Evolutionary conservation across 257 asterid species (phyloP).

Genomic region (Vinca minor): DNA sequence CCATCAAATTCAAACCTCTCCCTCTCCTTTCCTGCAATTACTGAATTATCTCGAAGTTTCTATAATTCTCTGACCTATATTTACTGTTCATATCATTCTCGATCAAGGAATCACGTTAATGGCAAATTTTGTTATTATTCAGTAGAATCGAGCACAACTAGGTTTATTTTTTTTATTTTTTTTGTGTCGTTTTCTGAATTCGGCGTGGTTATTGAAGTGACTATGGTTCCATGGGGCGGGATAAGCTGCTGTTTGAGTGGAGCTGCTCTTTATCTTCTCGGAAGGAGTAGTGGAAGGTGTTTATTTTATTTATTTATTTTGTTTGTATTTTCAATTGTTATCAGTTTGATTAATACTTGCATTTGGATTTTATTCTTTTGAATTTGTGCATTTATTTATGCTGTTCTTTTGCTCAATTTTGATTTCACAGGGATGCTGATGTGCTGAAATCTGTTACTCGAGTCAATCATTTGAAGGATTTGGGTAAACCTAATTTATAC

Average conservation of each 20-base stretch:
- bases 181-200: not conserved
- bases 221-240: constrained; percentile 88
- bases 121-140: not conserved
- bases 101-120: not conserved
- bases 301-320: too few species aligned
- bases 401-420: not conserved
- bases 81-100: too few species aligned
- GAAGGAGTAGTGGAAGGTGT: constrained; percentile 93
- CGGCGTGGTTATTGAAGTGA: constrained; percentile 1
- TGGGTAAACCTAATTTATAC: constrained; percentile 44
- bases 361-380: constrained; percentile 1
- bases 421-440: constrained; percentile 66
- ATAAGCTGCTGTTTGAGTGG: constrained; percentile 87
- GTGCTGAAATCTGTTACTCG: constrained; percentile 73
- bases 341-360: constrained; percentile 2
- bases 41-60: not conserved
- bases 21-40: constrained; percentile 2
- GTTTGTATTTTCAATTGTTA: not conserved
- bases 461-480: constrained; percentile 83
- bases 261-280: constrained; percentile 92
- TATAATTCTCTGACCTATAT: too few species aligned
- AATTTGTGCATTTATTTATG: not conserved
- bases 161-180: constrained; percentile 1
- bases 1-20: not conserved
- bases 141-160: not conserved